Conservation (phyloP, 2,329 filamentous ascomycete species). For the Diaporthe citri region DNA sequence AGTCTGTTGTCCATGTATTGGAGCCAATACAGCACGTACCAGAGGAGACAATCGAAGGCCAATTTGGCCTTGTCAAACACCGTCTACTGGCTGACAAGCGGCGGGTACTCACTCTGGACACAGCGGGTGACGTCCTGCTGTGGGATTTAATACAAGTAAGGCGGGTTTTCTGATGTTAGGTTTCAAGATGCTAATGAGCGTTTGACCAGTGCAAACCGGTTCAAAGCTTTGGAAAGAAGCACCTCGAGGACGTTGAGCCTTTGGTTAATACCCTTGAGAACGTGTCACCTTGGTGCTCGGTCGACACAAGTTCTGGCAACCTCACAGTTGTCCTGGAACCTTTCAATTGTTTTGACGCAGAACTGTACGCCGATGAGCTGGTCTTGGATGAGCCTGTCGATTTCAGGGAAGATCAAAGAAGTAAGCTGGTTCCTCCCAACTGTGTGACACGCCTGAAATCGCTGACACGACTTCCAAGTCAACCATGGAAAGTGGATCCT, state of each 20-base stretch:
- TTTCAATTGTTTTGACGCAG: conserved; percentile 96
- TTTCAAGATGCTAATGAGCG: conserved; percentile 40
- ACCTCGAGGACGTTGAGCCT: conserved; percentile 91
- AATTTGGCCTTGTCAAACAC: conserved; percentile 95
- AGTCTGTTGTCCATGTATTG: conserved; percentile 55
- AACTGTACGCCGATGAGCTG: conserved; percentile 95
- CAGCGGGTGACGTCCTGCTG: conserved; percentile 91
- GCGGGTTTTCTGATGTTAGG: conserved; percentile 17
- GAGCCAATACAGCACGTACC: conserved; percentile 77
- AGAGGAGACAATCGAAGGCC: conserved; percentile 89
- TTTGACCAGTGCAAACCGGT: conserved; percentile 80
- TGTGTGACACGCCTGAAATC: conserved; percentile 39
- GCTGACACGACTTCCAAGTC: conserved; percentile 63
- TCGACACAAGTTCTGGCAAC: conserved; percentile 92
- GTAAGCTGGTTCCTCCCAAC: conserved; percentile 61
- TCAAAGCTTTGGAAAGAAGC: conserved; percentile 91
- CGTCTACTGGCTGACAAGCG: conserved; percentile 91
- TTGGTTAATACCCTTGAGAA: conserved; percentile 89
- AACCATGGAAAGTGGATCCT: conserved; percentile 98
- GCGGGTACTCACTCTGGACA: conserved; percentile 91
- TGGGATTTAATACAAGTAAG: conserved; percentile 92
- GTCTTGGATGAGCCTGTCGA: conserved; percentile 79
- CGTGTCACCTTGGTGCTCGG: conserved; percentile 95
- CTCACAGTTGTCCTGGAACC: conserved; percentile 92
- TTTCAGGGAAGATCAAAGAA: conserved; percentile 93